Percentiles rank a stretch among this genome's conserved stretches.
phyloP scores from a whole-genome alignment of 164 flowering plant genomes.

The Magnolia kwangsiensis region DNA sequence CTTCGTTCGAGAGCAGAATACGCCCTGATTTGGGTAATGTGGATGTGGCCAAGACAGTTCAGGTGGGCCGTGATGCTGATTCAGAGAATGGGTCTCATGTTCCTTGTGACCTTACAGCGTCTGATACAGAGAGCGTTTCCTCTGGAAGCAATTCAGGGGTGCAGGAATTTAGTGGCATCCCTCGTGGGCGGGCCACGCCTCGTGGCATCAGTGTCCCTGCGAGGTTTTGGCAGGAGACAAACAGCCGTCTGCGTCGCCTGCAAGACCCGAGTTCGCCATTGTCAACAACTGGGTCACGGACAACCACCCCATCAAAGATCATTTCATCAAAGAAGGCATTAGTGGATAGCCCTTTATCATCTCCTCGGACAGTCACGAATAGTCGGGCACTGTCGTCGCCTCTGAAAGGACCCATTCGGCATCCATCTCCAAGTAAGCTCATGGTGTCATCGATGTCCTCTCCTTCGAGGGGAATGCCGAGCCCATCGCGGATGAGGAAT shows the following conservation, averaged over 20 bases:
- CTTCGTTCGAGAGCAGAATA: conserved; percentile 59
- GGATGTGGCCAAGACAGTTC: conserved; percentile 22
- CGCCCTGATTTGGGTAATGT: conserved; percentile 47
- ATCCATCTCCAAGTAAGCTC: conserved; percentile 65
- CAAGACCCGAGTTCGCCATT: conserved; percentile 63
- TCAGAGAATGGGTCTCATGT: conserved; percentile 14
- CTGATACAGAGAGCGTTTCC: conserved; percentile 91
- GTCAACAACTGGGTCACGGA: conserved; percentile 25
- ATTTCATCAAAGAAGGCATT: conserved; percentile 39
- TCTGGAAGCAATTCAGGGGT: conserved; percentile 80
- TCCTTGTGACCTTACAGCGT: conserved; percentile 24
- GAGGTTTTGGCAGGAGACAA: conserved; percentile 86
- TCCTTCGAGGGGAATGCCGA: conserved; percentile 49
- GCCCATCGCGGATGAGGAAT: conserved; percentile 57
- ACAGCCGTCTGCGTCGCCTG: conserved; percentile 68
- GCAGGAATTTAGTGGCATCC: conserved; percentile 35
- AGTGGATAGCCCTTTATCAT: conserved; percentile 42
- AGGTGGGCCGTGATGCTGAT: conserved; percentile 33
- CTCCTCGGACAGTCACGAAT: conserved; percentile 16
- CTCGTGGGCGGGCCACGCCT: conserved; percentile 30
- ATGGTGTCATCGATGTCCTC: conserved; percentile 22
- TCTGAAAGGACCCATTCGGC: conserved; percentile 46
- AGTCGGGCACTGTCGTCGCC: conserved; percentile 52
- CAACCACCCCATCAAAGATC: conserved; percentile 35
- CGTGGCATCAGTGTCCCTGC: conserved; percentile 69